Percentiles rank a stretch among this genome's conserved stretches.
Conservation (phyloP, 306 rosid genomes). For the Cercis canadensis region DNA sequence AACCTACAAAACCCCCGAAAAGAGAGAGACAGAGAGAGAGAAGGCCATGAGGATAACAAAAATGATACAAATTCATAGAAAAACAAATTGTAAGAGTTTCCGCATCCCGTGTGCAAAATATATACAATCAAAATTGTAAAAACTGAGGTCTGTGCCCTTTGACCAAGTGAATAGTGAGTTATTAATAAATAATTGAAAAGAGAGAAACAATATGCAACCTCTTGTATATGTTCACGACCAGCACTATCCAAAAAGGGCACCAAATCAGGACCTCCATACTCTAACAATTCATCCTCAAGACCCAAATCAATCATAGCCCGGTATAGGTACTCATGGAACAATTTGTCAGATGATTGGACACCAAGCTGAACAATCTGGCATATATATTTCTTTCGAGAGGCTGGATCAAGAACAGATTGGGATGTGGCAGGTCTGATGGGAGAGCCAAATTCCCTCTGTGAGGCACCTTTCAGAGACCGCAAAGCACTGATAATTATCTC, state of each 20-base stretch:
- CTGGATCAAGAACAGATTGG: slow-evolving; percentile 71
- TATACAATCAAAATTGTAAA: slow-evolving; percentile 20
- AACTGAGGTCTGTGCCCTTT: slow-evolving; percentile 26
- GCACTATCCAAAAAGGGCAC: slow-evolving; percentile 87
- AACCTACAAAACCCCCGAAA: slow-evolving; percentile 52
- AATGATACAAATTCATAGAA: background rate
- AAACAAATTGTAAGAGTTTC: slow-evolving; percentile 14
- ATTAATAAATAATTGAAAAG: slow-evolving; percentile 29
- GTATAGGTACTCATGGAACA: slow-evolving; percentile 88
- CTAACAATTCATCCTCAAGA: slow-evolving; percentile 89
- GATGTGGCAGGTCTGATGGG: slow-evolving; percentile 69
- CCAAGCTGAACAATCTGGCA: slow-evolving; percentile 96
- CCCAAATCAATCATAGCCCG: slow-evolving; percentile 94
- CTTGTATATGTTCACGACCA: slow-evolving; percentile 74
- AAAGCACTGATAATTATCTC: slow-evolving; percentile 86
- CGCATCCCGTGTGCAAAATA: slow-evolving; percentile 2
- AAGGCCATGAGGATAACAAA: slow-evolving; percentile 34
- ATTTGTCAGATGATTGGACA: slow-evolving; percentile 87
- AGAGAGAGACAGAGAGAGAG: slow-evolving; percentile 21
- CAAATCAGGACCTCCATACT: slow-evolving; percentile 96
- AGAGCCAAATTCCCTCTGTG: slow-evolving; percentile 82
- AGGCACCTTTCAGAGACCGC: slow-evolving; percentile 78
- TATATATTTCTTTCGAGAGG: slow-evolving; percentile 76
- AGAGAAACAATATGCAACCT: slow-evolving; percentile 57
- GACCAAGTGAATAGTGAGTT: slow-evolving; percentile 25